Percentiles rank a stretch among this genome's conserved stretches.
These are phyloP conservation scores for Diaporthe velutina DNA, from an alignment of 2,329 filamentous ascomycete genomes.

Conservation along the genomic window DNA sequence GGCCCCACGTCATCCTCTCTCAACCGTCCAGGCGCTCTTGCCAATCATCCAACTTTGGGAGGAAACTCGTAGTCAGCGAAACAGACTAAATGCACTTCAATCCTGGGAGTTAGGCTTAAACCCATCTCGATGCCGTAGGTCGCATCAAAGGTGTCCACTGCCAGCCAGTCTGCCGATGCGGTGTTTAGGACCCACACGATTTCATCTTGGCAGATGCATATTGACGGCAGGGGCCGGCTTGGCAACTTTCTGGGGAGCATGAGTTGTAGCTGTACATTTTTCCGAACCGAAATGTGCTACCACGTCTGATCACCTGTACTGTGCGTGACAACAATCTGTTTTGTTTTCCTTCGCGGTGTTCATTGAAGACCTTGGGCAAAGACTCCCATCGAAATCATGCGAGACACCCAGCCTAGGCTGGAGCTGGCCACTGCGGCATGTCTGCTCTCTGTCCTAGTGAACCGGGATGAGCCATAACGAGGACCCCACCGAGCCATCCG, in stretches of 20 bases:
- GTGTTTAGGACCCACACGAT: conserved; percentile 7
- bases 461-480: background rate
- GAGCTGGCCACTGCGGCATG: background rate
- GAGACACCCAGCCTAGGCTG: background rate
- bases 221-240: conserved; percentile 26
- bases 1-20: conserved; percentile 21
- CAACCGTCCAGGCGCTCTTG: background rate
- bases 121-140: background rate
- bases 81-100: background rate
- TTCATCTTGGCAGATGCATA: conserved; percentile 19
- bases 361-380: no score
- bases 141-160: background rate
- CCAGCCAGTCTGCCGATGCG: background rate
- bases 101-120: background rate
- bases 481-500: background rate
- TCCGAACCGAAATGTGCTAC: background rate
- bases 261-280: background rate
- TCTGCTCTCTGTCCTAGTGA: background rate
- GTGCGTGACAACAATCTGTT: background rate
- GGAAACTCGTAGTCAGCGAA: background rate
- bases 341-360: no score
- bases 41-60: conserved; percentile 8
- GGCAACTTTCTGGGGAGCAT: background rate
- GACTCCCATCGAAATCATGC: no score
- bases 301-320: background rate